Percentiles rank a stretch among this genome's conserved stretches.
phyloP scores from a whole-genome alignment of 1,284 basidiomycete genomes.

The Sanghuangporus sanghuang region DNA sequence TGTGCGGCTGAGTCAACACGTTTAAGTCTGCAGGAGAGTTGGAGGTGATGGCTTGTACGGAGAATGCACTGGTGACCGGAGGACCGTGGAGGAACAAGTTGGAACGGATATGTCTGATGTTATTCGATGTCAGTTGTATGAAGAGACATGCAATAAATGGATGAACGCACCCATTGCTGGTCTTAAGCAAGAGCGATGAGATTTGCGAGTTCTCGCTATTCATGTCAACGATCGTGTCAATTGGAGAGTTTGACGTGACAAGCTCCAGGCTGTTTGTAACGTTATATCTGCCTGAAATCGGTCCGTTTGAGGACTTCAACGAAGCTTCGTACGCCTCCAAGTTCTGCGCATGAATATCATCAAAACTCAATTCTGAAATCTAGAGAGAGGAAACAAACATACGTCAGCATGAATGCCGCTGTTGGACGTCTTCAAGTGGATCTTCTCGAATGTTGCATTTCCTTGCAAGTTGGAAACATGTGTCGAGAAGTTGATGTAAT shows the following conservation, averaged over 20 bases:
- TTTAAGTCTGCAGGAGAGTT: conserved; percentile 12
- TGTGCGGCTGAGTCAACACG: conserved; percentile 11
- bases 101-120: background rate
- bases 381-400: background rate
- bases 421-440: conserved; percentile 18
- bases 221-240: conserved; percentile 14
- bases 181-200: conserved; percentile 12
- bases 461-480: conserved; percentile 17
- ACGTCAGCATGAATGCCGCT: conserved; percentile 19
- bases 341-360: conserved; percentile 3
- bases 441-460: conserved; percentile 19
- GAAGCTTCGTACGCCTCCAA: conserved; percentile 5
- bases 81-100: background rate
- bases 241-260: conserved; percentile 17
- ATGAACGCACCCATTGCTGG: conserved; percentile 16
- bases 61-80: conserved; percentile 8
- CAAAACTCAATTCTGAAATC: background rate
- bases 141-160: background rate
- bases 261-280: conserved; percentile 10
- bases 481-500: conserved; percentile 22
- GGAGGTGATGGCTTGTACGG: conserved; percentile 12
- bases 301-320: conserved; percentile 16
- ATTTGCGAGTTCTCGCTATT: conserved; percentile 7
- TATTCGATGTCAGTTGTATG: background rate
- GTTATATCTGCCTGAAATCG: conserved; percentile 18